phyloP scores from a whole-genome alignment of 306 rosid species.

The Sindora glabra region DNA sequence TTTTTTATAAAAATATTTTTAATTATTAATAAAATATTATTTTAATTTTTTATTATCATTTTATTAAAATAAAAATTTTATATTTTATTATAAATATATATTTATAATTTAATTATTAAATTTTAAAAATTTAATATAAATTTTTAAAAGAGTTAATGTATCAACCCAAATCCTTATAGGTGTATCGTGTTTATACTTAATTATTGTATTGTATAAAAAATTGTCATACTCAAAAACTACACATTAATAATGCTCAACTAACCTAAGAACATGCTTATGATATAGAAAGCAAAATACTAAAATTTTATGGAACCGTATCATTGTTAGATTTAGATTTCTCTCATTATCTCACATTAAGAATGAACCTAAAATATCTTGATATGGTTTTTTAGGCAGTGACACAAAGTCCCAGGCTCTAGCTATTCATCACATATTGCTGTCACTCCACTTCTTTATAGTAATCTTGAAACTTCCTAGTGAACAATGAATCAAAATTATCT shows the following conservation, averaged over 20 bases:
- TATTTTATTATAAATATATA: too few species aligned
- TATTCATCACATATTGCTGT: constrained; percentile 99
- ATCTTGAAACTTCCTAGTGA: constrained; percentile 52
- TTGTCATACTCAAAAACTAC: too few species aligned
- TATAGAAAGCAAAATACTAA: constrained; percentile 70
- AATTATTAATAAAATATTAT: too few species aligned
- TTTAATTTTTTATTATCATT: too few species aligned
- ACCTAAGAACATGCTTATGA: constrained; percentile 92
- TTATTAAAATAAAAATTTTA: too few species aligned
- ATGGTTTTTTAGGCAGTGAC: constrained; percentile 72
- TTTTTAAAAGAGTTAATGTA: too few species aligned
- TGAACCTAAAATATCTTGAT: constrained; percentile 81
- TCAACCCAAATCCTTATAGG: too few species aligned
- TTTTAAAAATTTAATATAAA: too few species aligned
- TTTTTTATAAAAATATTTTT: too few species aligned
- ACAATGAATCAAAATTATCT: constrained; percentile 41
- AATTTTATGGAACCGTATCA: constrained; percentile 23
- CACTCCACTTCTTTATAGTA: constrained; percentile 80
- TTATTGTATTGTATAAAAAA: too few species aligned
- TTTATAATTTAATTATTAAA: too few species aligned
- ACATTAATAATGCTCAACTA: constrained; percentile 91
- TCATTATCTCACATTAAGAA: constrained; percentile 97
- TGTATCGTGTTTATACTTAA: too few species aligned
- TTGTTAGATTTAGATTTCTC: constrained; percentile 59
- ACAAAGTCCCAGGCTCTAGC: constrained; percentile 86